phyloP scores from a whole-genome alignment of 140 eudicot genomes.

The Senecio squalidus region DNA sequence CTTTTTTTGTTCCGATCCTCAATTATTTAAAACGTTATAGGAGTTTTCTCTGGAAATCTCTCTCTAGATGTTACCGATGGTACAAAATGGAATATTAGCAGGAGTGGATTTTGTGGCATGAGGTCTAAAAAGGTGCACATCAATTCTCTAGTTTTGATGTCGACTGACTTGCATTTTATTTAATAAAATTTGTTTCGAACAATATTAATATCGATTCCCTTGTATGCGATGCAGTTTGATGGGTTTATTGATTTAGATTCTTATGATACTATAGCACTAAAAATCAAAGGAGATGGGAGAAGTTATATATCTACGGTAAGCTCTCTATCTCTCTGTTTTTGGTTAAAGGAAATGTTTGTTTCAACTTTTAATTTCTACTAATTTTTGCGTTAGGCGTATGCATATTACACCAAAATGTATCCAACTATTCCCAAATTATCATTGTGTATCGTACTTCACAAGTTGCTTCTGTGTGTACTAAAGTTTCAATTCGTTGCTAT shows the following conservation, averaged over 20 bases:
- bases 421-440: too few species aligned
- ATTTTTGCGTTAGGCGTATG: not conserved
- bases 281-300: slow-evolving; percentile 90
- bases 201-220: not conserved
- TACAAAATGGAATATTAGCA: slow-evolving; percentile 75
- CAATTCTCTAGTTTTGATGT: not conserved
- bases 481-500: too few species aligned
- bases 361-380: not conserved
- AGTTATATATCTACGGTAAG: slow-evolving; percentile 95
- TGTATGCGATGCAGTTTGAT: slow-evolving; percentile 64
- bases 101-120: slow-evolving; percentile 98
- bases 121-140: slow-evolving; percentile 79
- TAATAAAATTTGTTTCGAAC: not conserved
- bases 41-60: slow-evolving; percentile 86
- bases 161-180: not conserved
- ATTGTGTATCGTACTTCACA: too few species aligned
- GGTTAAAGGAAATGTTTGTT: not conserved
- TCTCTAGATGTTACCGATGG: slow-evolving; percentile 70
- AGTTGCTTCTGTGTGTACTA: too few species aligned
- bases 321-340: not conserved
- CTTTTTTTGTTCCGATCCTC: not conserved
- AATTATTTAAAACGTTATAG: slow-evolving; percentile 23
- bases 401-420: too few species aligned
- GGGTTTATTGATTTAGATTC: slow-evolving; percentile 93
- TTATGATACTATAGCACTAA: slow-evolving; percentile 81